Evolutionary conservation across 441 rosid genomes (phyloP).

Genomic region (Populus hybrid): DNA sequence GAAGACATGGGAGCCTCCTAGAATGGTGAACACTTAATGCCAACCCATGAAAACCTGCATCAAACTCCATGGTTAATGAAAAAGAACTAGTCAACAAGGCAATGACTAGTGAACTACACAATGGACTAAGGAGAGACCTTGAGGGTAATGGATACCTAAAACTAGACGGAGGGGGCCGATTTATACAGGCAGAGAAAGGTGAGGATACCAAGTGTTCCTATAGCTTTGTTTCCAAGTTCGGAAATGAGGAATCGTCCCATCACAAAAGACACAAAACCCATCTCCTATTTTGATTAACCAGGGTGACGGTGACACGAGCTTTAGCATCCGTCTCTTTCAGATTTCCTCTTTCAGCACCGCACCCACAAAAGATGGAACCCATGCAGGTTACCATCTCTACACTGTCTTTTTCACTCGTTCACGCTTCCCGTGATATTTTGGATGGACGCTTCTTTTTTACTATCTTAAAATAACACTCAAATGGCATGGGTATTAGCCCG

Average conservation of each 20-base stretch:
- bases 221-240: constrained; percentile 46
- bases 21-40: background rate
- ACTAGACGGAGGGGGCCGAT: constrained; percentile 35
- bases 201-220: constrained; percentile 39
- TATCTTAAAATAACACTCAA: constrained; percentile 2
- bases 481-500: background rate
- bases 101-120: background rate
- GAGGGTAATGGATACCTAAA: constrained; percentile 26
- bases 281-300: background rate
- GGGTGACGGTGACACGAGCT: constrained; percentile 34
- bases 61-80: background rate
- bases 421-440: background rate
- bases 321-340: constrained; percentile 53
- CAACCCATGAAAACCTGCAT: background rate
- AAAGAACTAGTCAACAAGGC: background rate
- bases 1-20: background rate
- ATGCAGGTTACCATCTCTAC: constrained; percentile 42
- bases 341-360: constrained; percentile 68
- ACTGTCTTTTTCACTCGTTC: constrained; percentile 36
- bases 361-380: constrained; percentile 73
- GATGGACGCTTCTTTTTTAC: constrained; percentile 9
- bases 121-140: constrained; percentile 9
- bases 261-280: constrained; percentile 21
- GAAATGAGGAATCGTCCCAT: constrained; percentile 65
- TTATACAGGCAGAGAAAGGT: constrained; percentile 69